Percentiles rank a stretch among this genome's conserved stretches.
Evolutionary conservation across 2,329 filamentous ascomycete genomes (phyloP).

Genomic region (Rosellinia necatrix): DNA sequence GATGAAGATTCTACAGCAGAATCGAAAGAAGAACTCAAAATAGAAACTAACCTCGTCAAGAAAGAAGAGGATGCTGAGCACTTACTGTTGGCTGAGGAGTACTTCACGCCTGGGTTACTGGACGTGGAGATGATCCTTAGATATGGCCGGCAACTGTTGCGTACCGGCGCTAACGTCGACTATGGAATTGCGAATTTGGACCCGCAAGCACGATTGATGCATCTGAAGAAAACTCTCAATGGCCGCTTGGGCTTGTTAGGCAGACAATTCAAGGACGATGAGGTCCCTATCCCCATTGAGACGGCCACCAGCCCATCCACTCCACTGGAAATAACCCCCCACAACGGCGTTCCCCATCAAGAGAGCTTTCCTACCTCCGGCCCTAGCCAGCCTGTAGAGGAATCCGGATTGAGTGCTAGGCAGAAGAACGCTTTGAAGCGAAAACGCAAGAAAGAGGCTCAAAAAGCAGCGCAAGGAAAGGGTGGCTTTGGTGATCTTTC

Average conservation of each 20-base stretch:
- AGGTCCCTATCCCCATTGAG: conserved; percentile 70
- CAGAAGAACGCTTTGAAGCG: conserved; percentile 94
- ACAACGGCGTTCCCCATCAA: conserved; percentile 43
- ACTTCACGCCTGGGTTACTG: conserved; percentile 73
- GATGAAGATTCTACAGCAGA: conserved; percentile 60
- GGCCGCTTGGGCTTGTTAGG: conserved; percentile 84
- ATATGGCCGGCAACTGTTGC: conserved; percentile 81
- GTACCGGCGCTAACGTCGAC: conserved; percentile 79
- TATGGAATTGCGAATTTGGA: conserved; percentile 82
- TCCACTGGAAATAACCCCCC: conserved; percentile 46
- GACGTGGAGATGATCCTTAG: conserved; percentile 81
- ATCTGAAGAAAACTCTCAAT: conserved; percentile 87
- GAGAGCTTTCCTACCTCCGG: conserved; percentile 44
- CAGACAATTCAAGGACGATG: conserved; percentile 82
- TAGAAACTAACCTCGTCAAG: conserved; percentile 56
- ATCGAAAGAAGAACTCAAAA: conserved; percentile 50
- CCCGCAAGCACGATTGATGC: conserved; percentile 76
- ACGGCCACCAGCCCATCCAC: conserved; percentile 52
- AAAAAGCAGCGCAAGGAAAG: conserved; percentile 84
- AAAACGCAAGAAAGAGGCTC: conserved; percentile 88
- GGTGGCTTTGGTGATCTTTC: conserved; percentile 88
- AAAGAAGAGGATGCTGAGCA: conserved; percentile 64
- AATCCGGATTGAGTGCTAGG: conserved; percentile 80
- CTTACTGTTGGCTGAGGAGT: conserved; percentile 57
- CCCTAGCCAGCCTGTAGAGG: conserved; percentile 57